Evolutionary conservation across 768 basidiomycete genomes (phyloP).

Genomic region (Tubosaeta sp.): DNA sequence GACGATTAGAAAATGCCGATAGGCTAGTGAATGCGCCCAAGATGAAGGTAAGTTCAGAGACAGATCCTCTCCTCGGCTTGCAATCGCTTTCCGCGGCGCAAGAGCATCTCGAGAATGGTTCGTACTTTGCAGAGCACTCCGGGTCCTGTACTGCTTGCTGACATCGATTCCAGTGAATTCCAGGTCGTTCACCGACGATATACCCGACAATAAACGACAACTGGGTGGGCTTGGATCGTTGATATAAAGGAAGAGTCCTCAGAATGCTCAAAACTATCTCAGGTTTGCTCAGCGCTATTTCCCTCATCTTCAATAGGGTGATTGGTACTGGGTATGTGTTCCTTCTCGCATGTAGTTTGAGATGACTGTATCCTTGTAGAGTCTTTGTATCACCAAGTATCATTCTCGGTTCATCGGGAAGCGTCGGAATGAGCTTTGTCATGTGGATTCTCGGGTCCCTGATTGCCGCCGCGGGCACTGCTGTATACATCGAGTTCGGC

Average conservation of each 20-base stretch:
- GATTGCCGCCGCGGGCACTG: slow-evolving; percentile 62
- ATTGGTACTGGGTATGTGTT: slow-evolving; percentile 63
- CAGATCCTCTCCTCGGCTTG: slow-evolving; percentile 19
- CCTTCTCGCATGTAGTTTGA: neutral
- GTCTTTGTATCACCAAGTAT: slow-evolving; percentile 70
- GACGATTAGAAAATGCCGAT: too few relatives aligned
- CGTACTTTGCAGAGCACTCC: neutral
- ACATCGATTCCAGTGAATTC: slow-evolving; percentile 4
- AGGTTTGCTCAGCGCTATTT: slow-evolving; percentile 46
- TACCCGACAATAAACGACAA: slow-evolving; percentile 45
- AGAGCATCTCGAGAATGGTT: slow-evolving; percentile 11
- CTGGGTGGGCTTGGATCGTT: slow-evolving; percentile 38
- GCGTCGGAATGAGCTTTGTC: slow-evolving; percentile 60
- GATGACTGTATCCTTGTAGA: slow-evolving; percentile 31
- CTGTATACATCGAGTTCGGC: slow-evolving; percentile 72
- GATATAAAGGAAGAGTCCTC: neutral
- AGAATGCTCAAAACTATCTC: neutral
- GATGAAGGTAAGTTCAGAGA: slow-evolving; percentile 18
- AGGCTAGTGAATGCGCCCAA: too few relatives aligned
- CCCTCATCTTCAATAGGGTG: slow-evolving; percentile 72
- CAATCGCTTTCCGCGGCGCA: neutral
- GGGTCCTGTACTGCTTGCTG: neutral
- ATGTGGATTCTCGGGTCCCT: slow-evolving; percentile 70
- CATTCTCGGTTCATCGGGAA: slow-evolving; percentile 63
- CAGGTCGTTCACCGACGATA: slow-evolving; percentile 35